These are phyloP conservation scores for Pseudogymnoascus sp. DNA, from an alignment of 2,329 filamentous ascomycete species.

Conservation along the genomic window DNA sequence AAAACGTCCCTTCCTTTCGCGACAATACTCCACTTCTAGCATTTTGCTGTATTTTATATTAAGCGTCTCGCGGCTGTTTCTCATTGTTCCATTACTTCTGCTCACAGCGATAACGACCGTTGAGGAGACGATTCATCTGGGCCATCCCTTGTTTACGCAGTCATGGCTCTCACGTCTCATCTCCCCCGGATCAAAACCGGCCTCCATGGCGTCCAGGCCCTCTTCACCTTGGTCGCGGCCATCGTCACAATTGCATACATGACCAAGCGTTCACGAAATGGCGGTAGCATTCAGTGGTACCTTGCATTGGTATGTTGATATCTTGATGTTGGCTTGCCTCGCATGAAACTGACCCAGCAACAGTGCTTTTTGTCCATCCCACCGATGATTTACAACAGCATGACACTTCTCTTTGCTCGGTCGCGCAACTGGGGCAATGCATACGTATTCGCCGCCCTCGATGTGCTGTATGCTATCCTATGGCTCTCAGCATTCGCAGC, in stretches of 20 bases:
- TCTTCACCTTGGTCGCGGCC: conserved; percentile 48
- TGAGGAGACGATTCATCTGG: neutral
- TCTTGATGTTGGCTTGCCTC: neutral
- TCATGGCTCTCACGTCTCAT: neutral
- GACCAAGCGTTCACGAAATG: conserved; percentile 45
- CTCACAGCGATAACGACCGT: neutral
- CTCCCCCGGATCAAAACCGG: conserved; percentile 40
- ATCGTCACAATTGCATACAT: conserved; percentile 51
- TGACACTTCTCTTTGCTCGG: conserved; percentile 55
- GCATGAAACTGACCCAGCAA: conserved; percentile 10
- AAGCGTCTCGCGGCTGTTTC: neutral
- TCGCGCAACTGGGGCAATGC: conserved; percentile 55
- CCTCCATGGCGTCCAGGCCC: conserved; percentile 47
- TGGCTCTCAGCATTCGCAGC: conserved; percentile 62
- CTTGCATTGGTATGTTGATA: conserved; percentile 49
- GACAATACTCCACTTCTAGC: neutral
- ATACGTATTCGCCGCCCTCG: conserved; percentile 51
- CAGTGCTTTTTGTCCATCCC: conserved; percentile 59
- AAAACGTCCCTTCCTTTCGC: neutral
- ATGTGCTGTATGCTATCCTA: conserved; percentile 49
- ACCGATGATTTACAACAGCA: conserved; percentile 56
- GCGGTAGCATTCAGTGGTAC: conserved; percentile 48
- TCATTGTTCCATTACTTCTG: neutral
- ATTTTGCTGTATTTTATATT: neutral
- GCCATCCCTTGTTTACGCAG: conserved; percentile 4